Evolutionary conservation across 192 early-diverging fungal genomes (phyloP), one percentile per base, ranked within the genome.

Genomic region (Gigaspora rosea): DNA sequence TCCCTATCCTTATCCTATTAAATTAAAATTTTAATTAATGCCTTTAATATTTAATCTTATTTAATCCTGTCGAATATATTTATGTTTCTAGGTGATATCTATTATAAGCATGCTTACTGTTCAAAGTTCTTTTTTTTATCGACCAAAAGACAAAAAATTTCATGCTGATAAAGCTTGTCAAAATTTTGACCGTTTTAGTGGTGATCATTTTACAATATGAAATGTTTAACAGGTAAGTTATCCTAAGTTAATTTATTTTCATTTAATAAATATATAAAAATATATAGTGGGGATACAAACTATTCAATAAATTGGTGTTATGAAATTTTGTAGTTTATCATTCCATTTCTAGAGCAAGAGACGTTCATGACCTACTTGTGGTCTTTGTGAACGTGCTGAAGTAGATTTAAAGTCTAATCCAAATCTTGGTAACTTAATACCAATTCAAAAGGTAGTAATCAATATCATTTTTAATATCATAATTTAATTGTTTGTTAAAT

Each of bases 261-360:
- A 41, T 41, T 41, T 41, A 41, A 41, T 41, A 3, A 41, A 41
- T n/a, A n/a, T n/a, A n/a, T 41, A 41, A 3, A n/a, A n/a, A n/a
- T 58, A 4, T 50, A 18, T 2, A 89, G 80, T 94, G 93, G 92
- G 9, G 91, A 93, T 63, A 94, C 95, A 8, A 93, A 94, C 68
- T 99, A 94, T 82, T 95, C 93, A 63, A 92, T 92, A 78, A 88
- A 92, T 73, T 99, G 96, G 96, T 99, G 97, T 84, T 92, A 92
- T 80, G 97, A 78, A 98, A 99, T 82, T 99, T 93, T 85, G 91
- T 99, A 70, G 96, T 98, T 79, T 90, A 95, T 74, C 87, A 94
- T 27, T 93, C 96, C 36, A 90, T 99, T 99, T 92, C 91, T 47
- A 88, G 94, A 18, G 96, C 94, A 3, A 90, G 94, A 73, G 95